Evolutionary conservation across 768 basidiomycete genomes (phyloP).

Genomic region (Solioccasus polychromus): DNA sequence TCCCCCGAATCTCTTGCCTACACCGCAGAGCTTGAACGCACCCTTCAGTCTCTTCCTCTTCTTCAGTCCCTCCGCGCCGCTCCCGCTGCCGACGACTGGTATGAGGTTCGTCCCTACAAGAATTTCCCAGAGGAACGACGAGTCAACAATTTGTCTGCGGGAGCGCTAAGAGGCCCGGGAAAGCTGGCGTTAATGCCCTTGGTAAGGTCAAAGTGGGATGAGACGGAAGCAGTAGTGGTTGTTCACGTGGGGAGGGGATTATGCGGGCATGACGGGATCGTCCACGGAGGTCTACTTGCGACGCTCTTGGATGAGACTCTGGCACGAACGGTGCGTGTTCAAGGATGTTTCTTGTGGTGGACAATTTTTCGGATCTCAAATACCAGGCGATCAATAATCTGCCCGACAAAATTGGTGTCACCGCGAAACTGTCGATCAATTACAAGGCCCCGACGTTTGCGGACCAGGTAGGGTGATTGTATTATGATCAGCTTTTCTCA

Average conservation of each 20-base stretch:
- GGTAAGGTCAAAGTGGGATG: constrained; percentile 70
- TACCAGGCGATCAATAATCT: constrained; percentile 78
- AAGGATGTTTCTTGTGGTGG: constrained; percentile 1
- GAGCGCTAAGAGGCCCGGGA: constrained; percentile 83
- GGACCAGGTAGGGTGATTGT: constrained; percentile 57
- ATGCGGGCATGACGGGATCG: constrained; percentile 92
- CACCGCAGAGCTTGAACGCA: constrained; percentile 58
- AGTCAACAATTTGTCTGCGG: constrained; percentile 82
- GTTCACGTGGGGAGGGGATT: constrained; percentile 82
- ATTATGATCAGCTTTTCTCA: background rate
- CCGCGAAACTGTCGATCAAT: constrained; percentile 76
- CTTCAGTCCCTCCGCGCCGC: constrained; percentile 50
- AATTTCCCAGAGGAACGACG: constrained; percentile 67
- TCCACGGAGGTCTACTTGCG: constrained; percentile 91
- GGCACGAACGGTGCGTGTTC: constrained; percentile 64
- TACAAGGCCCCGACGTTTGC: constrained; percentile 89
- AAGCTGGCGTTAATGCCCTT: constrained; percentile 80
- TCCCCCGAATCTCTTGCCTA: constrained; percentile 59
- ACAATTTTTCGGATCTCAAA: constrained; percentile 2
- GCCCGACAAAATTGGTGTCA: constrained; percentile 89
- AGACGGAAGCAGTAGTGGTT: constrained; percentile 66
- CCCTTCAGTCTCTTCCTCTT: constrained; percentile 62
- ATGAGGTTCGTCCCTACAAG: constrained; percentile 73
- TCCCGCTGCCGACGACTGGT: constrained; percentile 60
- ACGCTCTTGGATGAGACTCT: constrained; percentile 87